Evolutionary conservation across 1,284 basidiomycete genomes (phyloP).

Genomic region (Testicularia cyperi): DNA sequence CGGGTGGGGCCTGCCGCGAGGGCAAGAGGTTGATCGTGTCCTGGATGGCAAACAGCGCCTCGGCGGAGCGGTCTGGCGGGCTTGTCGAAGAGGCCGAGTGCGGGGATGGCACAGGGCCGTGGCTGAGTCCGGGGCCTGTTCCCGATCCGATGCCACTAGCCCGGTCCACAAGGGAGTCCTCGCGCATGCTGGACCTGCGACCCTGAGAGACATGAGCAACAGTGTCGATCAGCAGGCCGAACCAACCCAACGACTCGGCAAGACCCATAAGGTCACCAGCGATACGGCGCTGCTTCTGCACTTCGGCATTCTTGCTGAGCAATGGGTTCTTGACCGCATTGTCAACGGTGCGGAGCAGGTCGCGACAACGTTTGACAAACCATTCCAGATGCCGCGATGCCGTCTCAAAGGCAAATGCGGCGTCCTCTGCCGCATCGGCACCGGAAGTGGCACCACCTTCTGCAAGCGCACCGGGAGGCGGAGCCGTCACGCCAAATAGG

Average conservation of each 20-base stretch:
- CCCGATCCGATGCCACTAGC: constrained; percentile 19
- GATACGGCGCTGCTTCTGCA: constrained; percentile 16
- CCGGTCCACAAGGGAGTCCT: constrained; percentile 30
- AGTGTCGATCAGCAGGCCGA: constrained; percentile 36
- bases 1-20: constrained; percentile 29
- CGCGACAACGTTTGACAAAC: constrained; percentile 28
- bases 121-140: constrained; percentile 23
- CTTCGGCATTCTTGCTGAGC: constrained; percentile 14
- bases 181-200: constrained; percentile 27
- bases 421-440: constrained; percentile 35
- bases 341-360: constrained; percentile 23
- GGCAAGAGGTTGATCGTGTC: constrained; percentile 32
- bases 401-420: constrained; percentile 35
- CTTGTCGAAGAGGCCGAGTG: neutral
- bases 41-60: constrained; percentile 34
- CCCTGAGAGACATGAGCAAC: constrained; percentile 32
- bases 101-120: constrained; percentile 9
- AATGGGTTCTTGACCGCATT: constrained; percentile 25
- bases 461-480: constrained; percentile 25
- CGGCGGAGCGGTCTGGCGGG: constrained; percentile 23
- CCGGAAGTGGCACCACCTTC: constrained; percentile 26
- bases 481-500: constrained; percentile 36
- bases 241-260: constrained; percentile 38
- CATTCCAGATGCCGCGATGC: constrained; percentile 36
- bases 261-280: constrained; percentile 34